A percentile compares a stretch with the other conserved stretches of the same genome.
phyloP scores from a whole-genome alignment of 169 alveolate species.

The Cyclospora cayetanensis region DNA sequence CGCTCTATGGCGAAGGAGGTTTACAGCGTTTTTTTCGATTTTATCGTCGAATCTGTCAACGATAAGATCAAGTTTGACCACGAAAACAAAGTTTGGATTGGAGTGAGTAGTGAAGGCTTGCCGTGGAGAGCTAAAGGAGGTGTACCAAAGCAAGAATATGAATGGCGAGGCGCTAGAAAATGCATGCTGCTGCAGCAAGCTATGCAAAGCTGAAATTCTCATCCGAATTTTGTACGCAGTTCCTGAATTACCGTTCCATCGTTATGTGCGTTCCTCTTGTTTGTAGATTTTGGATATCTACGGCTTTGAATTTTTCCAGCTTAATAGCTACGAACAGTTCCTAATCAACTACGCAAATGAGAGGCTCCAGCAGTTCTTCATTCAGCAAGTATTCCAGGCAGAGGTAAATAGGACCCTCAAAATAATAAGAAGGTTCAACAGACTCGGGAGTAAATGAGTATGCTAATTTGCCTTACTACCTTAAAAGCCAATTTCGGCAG shows the following conservation, averaged over 20 bases:
- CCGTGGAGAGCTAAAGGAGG: too few relatives aligned
- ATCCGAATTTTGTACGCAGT: too few relatives aligned
- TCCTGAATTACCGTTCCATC: too few relatives aligned
- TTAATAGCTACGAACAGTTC: slow-evolving; percentile 88
- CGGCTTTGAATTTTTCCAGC: slow-evolving; percentile 90
- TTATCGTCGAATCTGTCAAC: slow-evolving; percentile 39
- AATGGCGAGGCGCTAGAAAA: too few relatives aligned
- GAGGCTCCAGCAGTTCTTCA: slow-evolving; percentile 88
- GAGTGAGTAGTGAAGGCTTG: neutral
- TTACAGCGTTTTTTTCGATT: slow-evolving; percentile 58
- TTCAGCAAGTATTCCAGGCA: slow-evolving; percentile 86
- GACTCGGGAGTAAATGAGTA: too few relatives aligned
- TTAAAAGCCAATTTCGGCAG: too few relatives aligned
- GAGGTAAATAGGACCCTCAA: slow-evolving; percentile 73
- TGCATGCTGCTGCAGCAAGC: too few relatives aligned
- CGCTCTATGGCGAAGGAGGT: slow-evolving; percentile 67
- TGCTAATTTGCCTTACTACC: too few relatives aligned
- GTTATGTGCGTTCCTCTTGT: too few relatives aligned
- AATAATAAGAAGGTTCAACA: neutral
- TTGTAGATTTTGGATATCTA: slow-evolving; percentile 84
- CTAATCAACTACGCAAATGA: slow-evolving; percentile 91
- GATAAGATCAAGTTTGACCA: slow-evolving; percentile 41
- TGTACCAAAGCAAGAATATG: too few relatives aligned
- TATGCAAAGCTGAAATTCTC: too few relatives aligned
- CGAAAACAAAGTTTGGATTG: slow-evolving; percentile 60